Percentiles rank a stretch among this genome's conserved stretches.
These are phyloP conservation scores for Coleophoma cylindrospora DNA, from an alignment of 2,329 filamentous ascomycete genomes.

Conservation along the genomic window DNA sequence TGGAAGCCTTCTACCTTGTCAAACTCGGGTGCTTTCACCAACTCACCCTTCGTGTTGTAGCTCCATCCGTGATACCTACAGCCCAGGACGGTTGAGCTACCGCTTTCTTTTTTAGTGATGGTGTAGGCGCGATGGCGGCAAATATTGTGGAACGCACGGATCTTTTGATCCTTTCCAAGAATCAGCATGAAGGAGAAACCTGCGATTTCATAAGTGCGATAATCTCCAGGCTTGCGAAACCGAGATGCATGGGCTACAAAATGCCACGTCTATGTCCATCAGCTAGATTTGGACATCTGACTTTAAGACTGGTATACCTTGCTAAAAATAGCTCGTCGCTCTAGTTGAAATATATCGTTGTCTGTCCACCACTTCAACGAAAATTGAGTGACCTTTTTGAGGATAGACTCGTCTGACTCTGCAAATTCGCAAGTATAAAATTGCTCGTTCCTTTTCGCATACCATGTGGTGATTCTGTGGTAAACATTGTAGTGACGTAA, in stretches of 20 bases:
- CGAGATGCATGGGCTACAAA: slow-evolving; percentile 18
- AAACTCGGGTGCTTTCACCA: slow-evolving; percentile 25
- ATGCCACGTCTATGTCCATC: slow-evolving; percentile 16
- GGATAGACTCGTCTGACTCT: neutral
- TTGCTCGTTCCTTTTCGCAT: neutral
- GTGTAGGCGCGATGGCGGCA: slow-evolving; percentile 24
- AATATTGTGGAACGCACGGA: slow-evolving; percentile 23
- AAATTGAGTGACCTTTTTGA: neutral
- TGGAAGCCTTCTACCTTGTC: slow-evolving; percentile 21
- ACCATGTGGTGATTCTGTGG: neutral
- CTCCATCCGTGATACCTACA: slow-evolving; percentile 26
- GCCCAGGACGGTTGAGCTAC: slow-evolving; percentile 20
- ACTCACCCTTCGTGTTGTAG: slow-evolving; percentile 20
- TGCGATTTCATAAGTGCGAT: slow-evolving; percentile 20
- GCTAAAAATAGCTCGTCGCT: slow-evolving; percentile 22
- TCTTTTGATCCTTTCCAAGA: slow-evolving; percentile 19
- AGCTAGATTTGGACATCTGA: neutral
- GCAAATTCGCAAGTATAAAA: neutral
- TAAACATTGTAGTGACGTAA: too few species aligned
- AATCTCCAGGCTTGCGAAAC: slow-evolving; percentile 24
- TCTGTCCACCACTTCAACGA: slow-evolving; percentile 15
- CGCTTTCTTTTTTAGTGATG: slow-evolving; percentile 21
- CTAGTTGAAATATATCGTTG: slow-evolving; percentile 17
- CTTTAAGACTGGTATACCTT: slow-evolving; percentile 11
- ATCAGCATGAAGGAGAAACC: slow-evolving; percentile 22